Conservation (phyloP, 495 filamentous ascomycete genomes). For the Neurospora terricola region DNA sequence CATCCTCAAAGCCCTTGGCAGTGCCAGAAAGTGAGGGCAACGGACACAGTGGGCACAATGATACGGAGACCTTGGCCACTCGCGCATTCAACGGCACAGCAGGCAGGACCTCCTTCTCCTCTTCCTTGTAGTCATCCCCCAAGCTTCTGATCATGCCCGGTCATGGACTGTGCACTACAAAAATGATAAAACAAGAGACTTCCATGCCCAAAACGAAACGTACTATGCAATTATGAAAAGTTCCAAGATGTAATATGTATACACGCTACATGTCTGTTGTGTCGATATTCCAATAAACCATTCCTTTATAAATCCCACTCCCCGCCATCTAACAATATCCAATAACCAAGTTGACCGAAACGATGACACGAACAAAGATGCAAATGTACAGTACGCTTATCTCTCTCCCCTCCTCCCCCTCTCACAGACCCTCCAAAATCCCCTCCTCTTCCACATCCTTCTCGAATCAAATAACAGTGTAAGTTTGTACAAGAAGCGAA, state of each 20-base stretch:
- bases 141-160: not conserved
- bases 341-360: not conserved
- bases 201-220: not conserved
- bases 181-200: not conserved
- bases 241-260: not conserved
- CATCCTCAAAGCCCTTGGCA: not conserved
- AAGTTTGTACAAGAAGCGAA: not conserved
- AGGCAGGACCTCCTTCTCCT: too few species aligned
- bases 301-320: not conserved
- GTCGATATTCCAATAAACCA: not conserved
- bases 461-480: not conserved
- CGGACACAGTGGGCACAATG: too few species aligned
- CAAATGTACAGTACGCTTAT: not conserved
- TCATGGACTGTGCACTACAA: not conserved
- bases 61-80: too few species aligned
- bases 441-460: not conserved
- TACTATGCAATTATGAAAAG: not conserved
- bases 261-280: not conserved
- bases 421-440: not conserved
- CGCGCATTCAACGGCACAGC: too few species aligned
- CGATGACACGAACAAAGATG: not conserved
- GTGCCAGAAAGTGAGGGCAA: too few species aligned
- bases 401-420: not conserved
- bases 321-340: not conserved
- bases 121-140: not conserved